Conservation (phyloP, 2,329 filamentous ascomycete genomes). For the Colletotrichum aenigma region DNA sequence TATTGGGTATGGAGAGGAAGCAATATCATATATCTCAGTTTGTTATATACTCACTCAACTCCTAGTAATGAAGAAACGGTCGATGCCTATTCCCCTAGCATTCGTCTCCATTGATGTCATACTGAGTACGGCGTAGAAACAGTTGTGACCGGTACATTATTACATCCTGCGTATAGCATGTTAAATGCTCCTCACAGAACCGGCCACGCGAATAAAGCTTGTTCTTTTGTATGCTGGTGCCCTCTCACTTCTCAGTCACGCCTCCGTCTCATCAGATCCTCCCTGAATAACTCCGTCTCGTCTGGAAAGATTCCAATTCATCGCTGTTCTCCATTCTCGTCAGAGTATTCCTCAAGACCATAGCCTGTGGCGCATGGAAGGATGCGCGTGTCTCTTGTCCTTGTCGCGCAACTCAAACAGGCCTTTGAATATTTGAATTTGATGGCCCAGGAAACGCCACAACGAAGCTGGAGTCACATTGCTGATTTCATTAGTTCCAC, state of each 20-base stretch:
- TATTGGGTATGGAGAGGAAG: neutral
- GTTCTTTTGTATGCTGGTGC: neutral
- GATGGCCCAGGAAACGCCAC: neutral
- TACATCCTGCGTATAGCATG: neutral
- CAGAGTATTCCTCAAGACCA: neutral
- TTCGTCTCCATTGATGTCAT: neutral
- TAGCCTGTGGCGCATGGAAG: accelerated
- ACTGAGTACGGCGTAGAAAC: neutral
- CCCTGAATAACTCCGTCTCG: accelerated
- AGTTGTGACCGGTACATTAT: neutral
- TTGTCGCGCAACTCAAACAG: neutral
- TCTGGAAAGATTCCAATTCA: accelerated
- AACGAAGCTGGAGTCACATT: neutral
- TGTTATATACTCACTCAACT: neutral
- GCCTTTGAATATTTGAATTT: neutral
- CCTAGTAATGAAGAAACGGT: neutral
- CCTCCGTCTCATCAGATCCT: neutral
- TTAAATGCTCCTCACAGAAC: neutral
- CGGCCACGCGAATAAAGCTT: accelerated
- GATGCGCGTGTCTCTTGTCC: neutral
- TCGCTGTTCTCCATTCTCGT: neutral
- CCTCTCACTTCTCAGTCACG: neutral
- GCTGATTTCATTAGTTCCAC: neutral
- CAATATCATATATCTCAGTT: neutral
- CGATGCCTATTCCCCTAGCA: neutral